Percentiles rank a stretch among this genome's conserved stretches.
phyloP scores from a whole-genome alignment of 176 grass and related monocot genomes.

The Tuctoria greenei region DNA sequence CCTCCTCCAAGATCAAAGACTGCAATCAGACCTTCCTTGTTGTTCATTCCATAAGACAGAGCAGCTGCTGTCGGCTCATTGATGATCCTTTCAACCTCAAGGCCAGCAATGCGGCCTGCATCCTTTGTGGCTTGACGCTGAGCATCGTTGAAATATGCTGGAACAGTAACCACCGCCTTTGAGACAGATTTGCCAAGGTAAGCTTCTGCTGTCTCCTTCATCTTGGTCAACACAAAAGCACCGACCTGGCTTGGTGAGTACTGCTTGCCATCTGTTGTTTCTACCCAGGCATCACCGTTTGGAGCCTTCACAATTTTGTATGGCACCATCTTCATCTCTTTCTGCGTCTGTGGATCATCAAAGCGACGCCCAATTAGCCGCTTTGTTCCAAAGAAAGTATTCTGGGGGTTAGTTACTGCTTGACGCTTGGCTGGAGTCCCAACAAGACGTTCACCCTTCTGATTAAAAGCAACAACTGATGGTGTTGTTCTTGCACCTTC shows the following conservation, averaged over 20 bases:
- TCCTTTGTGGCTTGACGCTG: slow-evolving; percentile 33
- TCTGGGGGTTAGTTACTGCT: slow-evolving; percentile 30
- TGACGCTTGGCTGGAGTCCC: slow-evolving; percentile 29
- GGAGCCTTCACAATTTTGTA: slow-evolving; percentile 28
- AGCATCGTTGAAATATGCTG: slow-evolving; percentile 31
- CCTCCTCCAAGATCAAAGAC: slow-evolving; percentile 35
- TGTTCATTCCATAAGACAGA: slow-evolving; percentile 34
- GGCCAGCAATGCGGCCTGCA: slow-evolving; percentile 27
- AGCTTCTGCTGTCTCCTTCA: slow-evolving; percentile 36
- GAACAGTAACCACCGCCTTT: slow-evolving; percentile 20
- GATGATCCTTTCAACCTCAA: slow-evolving; percentile 31
- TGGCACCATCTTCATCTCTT: slow-evolving; percentile 32
- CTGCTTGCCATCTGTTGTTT: slow-evolving; percentile 27
- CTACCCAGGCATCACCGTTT: slow-evolving; percentile 28
- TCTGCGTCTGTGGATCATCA: slow-evolving; percentile 35
- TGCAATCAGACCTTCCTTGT: slow-evolving; percentile 30
- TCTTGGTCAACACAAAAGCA: slow-evolving; percentile 37
- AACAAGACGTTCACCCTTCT: slow-evolving; percentile 25
- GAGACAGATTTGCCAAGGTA: slow-evolving; percentile 34
- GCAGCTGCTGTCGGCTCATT: slow-evolving; percentile 31
- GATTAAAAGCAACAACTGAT: slow-evolving; percentile 29
- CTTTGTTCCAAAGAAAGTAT: slow-evolving; percentile 40
- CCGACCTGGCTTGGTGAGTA: slow-evolving; percentile 29
- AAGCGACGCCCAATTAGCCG: slow-evolving; percentile 20
- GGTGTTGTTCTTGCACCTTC: slow-evolving; percentile 34